Percentiles rank a stretch among this genome's conserved stretches.
Evolutionary conservation across 257 asterid genomes (phyloP).

Genomic region (Nicotiana noctiflora): DNA sequence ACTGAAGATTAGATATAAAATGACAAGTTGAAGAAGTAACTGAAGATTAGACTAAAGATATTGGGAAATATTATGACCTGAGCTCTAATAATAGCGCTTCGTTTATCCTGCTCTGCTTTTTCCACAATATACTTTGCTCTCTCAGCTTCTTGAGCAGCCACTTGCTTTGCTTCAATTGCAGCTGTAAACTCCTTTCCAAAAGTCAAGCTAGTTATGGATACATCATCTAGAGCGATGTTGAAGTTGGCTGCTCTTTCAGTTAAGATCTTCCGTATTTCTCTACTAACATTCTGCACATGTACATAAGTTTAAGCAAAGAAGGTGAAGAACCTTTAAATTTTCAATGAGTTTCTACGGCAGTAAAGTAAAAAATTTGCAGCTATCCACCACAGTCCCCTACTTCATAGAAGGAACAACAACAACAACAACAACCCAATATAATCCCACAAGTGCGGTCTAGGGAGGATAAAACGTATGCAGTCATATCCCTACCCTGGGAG

Average conservation of each 20-base stretch:
- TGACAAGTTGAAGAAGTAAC: neutral
- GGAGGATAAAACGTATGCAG: too few species aligned
- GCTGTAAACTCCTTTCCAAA: slow-evolving; percentile 90
- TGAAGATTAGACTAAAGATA: neutral
- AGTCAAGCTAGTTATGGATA: slow-evolving; percentile 74
- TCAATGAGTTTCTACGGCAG: neutral
- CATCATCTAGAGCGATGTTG: slow-evolving; percentile 90
- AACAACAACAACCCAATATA: too few species aligned
- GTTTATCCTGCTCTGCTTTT: slow-evolving; percentile 90
- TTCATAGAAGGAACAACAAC: neutral
- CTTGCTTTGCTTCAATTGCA: slow-evolving; percentile 95
- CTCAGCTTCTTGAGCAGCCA: slow-evolving; percentile 96
- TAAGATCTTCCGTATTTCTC: slow-evolving; percentile 72
- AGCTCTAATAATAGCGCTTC: slow-evolving; percentile 78
- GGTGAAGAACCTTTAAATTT: neutral
- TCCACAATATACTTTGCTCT: slow-evolving; percentile 93
- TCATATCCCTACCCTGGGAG: too few species aligned
- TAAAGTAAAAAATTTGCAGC: neutral
- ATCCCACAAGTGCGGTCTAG: too few species aligned
- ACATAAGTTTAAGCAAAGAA: neutral
- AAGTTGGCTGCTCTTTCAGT: slow-evolving; percentile 76
- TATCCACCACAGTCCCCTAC: neutral
- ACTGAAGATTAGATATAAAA: neutral
- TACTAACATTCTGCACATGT: slow-evolving; percentile 61
- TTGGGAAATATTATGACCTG: slow-evolving; percentile 46